These are phyloP conservation scores for Stenogyne calaminthoides DNA, from an alignment of 305 asterid genomes.

Conservation along the genomic window DNA sequence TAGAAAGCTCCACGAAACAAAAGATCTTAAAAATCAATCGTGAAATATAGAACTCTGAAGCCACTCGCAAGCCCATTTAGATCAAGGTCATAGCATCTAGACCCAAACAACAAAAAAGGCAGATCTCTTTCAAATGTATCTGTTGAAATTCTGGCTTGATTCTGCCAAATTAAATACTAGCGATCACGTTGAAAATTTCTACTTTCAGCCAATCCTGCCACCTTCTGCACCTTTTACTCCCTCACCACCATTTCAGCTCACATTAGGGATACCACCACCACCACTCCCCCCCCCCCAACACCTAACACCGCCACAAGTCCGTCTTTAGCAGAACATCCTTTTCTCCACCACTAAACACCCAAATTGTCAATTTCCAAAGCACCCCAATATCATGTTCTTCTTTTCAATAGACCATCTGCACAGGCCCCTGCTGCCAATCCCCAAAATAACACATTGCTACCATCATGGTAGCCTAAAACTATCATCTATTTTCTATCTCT, in stretches of 20 bases:
- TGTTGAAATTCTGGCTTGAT: not conserved
- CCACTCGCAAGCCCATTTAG: constrained; percentile 10
- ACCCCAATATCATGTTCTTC: not conserved
- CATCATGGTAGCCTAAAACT: not conserved
- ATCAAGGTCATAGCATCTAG: constrained; percentile 5
- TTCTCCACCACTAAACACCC: constrained; percentile 14
- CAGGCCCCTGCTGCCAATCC: not conserved
- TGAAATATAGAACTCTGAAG: constrained; percentile 9
- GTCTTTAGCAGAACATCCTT: not conserved
- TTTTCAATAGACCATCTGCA: constrained; percentile 11
- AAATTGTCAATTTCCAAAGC: not conserved
- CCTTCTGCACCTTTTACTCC: not conserved
- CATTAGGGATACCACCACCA: not conserved
- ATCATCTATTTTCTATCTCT: not conserved
- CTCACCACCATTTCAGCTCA: not conserved
- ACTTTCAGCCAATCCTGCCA: not conserved
- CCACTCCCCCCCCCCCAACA: too few relatives aligned
- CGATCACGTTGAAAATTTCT: not conserved
- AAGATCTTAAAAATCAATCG: constrained; percentile 24
- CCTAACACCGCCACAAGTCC: not conserved
- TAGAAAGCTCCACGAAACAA: constrained; percentile 15
- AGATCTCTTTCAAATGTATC: not conserved
- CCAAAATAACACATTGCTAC: not conserved
- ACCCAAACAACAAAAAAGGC: not conserved
- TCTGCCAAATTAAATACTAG: not conserved